These are phyloP conservation scores for Kluyveromyces aestuarii DNA, from an alignment of 805 yeast genomes.

Conservation along the genomic window DNA sequence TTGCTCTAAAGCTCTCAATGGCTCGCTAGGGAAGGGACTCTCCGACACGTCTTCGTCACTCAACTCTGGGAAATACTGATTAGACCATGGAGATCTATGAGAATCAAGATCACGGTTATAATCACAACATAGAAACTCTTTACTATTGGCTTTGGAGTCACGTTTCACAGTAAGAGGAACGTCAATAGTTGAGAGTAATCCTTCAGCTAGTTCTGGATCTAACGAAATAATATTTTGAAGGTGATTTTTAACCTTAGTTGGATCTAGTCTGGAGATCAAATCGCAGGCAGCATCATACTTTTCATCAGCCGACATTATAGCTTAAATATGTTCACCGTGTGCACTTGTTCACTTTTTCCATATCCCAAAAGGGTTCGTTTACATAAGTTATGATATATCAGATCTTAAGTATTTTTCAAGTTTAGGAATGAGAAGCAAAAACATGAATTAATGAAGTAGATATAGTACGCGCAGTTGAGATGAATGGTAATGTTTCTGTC, in stretches of 20 bases:
- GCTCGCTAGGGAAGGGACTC: slow-evolving; percentile 63
- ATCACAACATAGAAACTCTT: slow-evolving; percentile 77
- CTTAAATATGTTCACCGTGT: not conserved
- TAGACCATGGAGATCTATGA: slow-evolving; percentile 85
- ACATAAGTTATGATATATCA: not conserved
- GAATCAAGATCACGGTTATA: slow-evolving; percentile 94
- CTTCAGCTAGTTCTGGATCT: slow-evolving; percentile 71
- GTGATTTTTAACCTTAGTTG: slow-evolving; percentile 43
- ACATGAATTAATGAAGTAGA: not conserved
- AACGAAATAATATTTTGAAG: slow-evolving; percentile 38
- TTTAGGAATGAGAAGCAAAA: not conserved
- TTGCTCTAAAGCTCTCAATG: slow-evolving; percentile 64
- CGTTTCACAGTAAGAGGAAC: slow-evolving; percentile 47
- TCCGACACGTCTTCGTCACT: slow-evolving; percentile 47
- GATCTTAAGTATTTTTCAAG: not conserved
- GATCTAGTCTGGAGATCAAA: slow-evolving; percentile 65
- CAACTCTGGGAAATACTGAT: slow-evolving; percentile 40
- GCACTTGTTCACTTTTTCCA: not conserved
- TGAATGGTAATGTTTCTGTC: no score
- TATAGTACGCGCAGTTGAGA: not conserved
- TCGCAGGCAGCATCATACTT: slow-evolving; percentile 69
- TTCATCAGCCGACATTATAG: slow-evolving; percentile 7
- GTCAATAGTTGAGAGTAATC: slow-evolving; percentile 77
- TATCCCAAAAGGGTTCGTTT: not conserved
- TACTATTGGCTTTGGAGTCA: slow-evolving; percentile 32